Base-by-base conservation (phyloP, 352 stramenopile genomes). In the Saprolegnia parasitica region DNA sequence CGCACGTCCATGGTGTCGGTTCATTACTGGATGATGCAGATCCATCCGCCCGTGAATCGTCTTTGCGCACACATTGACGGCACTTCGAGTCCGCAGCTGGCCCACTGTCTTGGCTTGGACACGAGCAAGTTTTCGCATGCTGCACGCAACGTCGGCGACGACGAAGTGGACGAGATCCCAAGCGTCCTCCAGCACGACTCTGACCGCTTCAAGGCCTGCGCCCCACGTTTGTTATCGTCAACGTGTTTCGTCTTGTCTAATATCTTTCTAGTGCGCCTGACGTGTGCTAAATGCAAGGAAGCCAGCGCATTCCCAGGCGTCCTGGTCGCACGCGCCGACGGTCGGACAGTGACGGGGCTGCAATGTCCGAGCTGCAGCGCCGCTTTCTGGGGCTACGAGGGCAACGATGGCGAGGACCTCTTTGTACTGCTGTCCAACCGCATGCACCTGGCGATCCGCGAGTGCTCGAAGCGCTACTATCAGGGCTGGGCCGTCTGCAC, bases 61-160 rank as follows among this genome's bases (percentile, higher is more conserved):
- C 79, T 99, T 68, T 99, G 97, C 65, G 97, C 98, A 68, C 97
- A 98, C 56, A 99, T 99, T 75, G 96, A 99, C 78, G 97, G 96
- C 71, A 98, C 93, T 4, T 97, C 91, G 32, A 91, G 89, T 26
- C 85, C 89, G 11, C 92, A 98, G 50, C 76, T 99, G 24, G 97
- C 97, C 42, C 84, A 98, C 65, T 97, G 96, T 66, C 83, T 99
- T 15, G 97, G 97, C 16, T 80, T 99, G 8, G 97, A 99, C 73
- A 91, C 93, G 23, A 81, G 81, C 16, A 98, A 98, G 64, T 99
- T 98, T 66, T 96, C 86, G 21, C 80, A 93, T 66, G 77, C 87
- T 26, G 73, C 79, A 3, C 87, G 89, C 56, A 82, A 89, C 68
- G 77, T 87, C 35, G 83, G 98, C 21, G 88, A 90, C 6, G 89